Base-by-base conservation (phyloP, 2,329 filamentous ascomycete genomes). In the Chalara sp. region DNA sequence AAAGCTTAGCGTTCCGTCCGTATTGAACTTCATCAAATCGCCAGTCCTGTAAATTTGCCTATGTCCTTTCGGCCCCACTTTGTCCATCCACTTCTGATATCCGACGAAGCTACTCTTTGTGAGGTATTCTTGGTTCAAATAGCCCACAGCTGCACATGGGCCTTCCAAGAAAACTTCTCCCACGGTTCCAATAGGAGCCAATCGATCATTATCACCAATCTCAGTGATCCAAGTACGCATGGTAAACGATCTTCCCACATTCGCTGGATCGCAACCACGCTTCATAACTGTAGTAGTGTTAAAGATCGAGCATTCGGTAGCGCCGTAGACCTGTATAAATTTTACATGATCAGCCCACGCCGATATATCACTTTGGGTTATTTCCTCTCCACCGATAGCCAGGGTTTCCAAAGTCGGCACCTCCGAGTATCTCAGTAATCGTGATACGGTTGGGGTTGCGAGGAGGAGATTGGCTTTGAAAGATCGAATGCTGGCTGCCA, bases 261-360 rank as follows among this genome's bases (percentile, higher is more conserved):
- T 21, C 21, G 21, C 21, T 21, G 21, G 21, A 21, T 21, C 21
- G 21, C 21, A 21, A 21, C 21, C 21, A 21, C 21, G 21, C 21
- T 21, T 21, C 21, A 21, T 21, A 21, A 21, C 21, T 3, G 21
- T 21, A 3, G 21, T 21, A 3, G 21, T 21, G 21, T 21, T 21
- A 21, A 21, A 21, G 21, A 21, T 21, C 31, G 42, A n/a, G 21
- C 21, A 21, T 48, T 96, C 89, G 0, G 89, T 95, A 2, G 90
- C 89, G 1, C 90, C 90, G 63, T 95, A 95, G 1, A 62, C 68
- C 60, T 72, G 71, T 47, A 70, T 53, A 41, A 72, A 60, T 10
- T 67, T 62, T 53, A 61, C 65, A 43, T 59, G 30, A 50, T 55
- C 31, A 11, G 67, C 66, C 70, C 70, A 43, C 29, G 13, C 29